Conservation (phyloP, 2,329 filamentous ascomycete genomes). For the Stemphylium lycopersici region DNA sequence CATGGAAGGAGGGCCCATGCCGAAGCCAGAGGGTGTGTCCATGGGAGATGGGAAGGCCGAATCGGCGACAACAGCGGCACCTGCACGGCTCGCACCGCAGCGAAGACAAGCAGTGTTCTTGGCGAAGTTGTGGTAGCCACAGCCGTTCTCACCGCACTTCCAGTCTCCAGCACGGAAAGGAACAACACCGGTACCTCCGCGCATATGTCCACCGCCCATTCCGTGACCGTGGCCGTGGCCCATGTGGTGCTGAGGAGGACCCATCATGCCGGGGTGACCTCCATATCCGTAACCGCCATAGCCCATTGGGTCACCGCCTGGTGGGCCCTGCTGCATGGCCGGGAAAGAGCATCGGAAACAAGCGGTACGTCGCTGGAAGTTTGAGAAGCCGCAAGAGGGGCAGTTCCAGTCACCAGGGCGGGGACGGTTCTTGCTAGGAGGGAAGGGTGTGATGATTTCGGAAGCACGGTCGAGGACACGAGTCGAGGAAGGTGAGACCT, state of each 20-base stretch:
- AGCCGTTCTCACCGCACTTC: conserved; percentile 98
- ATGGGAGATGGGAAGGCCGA: conserved; percentile 90
- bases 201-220: conserved; percentile 60
- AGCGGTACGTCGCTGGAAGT: conserved; percentile 97
- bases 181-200: conserved; percentile 83
- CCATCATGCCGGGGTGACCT: conserved; percentile 67
- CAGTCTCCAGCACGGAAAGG: conserved; percentile 98
- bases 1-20: conserved; percentile 89
- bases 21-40: conserved; percentile 82
- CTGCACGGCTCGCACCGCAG: conserved; percentile 92
- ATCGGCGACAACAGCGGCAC: conserved; percentile 92
- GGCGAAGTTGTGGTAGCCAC: conserved; percentile 98
- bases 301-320: conserved; percentile 71
- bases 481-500: conserved; percentile 97
- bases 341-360: conserved; percentile 99
- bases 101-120: conserved; percentile 98
- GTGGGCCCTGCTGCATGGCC: conserved; percentile 80
- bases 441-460: conserved; percentile 95
- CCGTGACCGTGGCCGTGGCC: conserved; percentile 58
- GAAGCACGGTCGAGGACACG: conserved; percentile 93
- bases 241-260: conserved; percentile 69
- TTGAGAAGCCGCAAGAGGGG: conserved; percentile 97
- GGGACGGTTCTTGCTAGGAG: conserved; percentile 96
- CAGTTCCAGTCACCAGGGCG: conserved; percentile 99
- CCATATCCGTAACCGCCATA: conserved; percentile 56